Evolutionary conservation across 768 basidiomycete species (phyloP).

Genomic region (Tulasnella sp.): DNA sequence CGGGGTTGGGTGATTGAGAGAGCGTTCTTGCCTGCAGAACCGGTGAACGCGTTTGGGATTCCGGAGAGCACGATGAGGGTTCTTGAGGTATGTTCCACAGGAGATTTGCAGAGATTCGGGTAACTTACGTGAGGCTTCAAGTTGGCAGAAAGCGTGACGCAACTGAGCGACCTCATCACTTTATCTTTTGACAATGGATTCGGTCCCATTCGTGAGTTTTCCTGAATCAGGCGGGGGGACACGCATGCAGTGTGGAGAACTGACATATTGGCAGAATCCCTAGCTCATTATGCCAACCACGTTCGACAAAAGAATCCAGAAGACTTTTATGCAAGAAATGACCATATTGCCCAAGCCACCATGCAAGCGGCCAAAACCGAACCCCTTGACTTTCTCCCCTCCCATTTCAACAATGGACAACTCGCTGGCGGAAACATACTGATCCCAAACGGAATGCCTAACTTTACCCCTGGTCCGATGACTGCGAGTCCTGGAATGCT

Average conservation of each 20-base stretch:
- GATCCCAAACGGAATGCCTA: background rate
- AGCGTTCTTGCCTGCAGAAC: constrained; percentile 68
- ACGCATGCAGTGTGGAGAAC: background rate
- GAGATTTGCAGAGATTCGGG: background rate
- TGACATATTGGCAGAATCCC: background rate
- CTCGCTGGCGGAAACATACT: background rate
- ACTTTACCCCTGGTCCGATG: background rate
- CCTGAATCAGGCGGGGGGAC: background rate
- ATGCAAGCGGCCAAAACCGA: background rate
- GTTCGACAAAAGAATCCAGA: constrained; percentile 7
- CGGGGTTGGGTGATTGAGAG: constrained; percentile 45
- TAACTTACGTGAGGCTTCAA: constrained; percentile 27
- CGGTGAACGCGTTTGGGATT: constrained; percentile 82
- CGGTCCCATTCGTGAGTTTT: constrained; percentile 58
- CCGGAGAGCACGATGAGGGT: constrained; percentile 86
- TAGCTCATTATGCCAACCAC: background rate
- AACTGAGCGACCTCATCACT: constrained; percentile 69
- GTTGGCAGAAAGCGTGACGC: constrained; percentile 74
- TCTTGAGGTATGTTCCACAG: constrained; percentile 51
- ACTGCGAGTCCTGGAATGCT: constrained; percentile 5
- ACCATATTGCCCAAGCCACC: background rate
- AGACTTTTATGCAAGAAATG: background rate
- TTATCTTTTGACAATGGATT: constrained; percentile 48
- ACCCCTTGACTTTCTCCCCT: background rate
- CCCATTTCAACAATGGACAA: constrained; percentile 2